Base-by-base conservation (phyloP, 2,329 filamentous ascomycete species). In the Fusarium sp. region DNA sequence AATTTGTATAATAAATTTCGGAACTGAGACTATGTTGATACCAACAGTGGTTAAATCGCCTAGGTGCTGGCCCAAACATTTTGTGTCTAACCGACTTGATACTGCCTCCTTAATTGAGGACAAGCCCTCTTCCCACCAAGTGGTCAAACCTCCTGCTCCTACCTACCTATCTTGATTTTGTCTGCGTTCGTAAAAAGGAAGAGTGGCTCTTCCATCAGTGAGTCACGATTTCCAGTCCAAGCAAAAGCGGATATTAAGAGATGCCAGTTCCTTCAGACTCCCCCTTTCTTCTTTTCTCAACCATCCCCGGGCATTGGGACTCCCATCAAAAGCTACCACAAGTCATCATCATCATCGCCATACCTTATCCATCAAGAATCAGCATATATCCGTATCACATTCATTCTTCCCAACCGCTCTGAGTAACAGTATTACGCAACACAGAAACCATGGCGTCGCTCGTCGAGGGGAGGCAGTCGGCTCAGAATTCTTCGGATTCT, bases 341-440 rank as follows among this genome's bases (percentile, higher is more conserved):
- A 36, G 18, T 26, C 13, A 43, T 43, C 22, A 8, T 13, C 6
- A 31, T 42, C 50, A 22, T 45, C 50, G 46, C 26, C 31, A 17
- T 36, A 34, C 18, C 31, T 26, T 20, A 46, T 34, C 40, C 28
- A 17, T 31, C 42, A 26, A 48, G 42, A 38, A 49, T 55, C 22
- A 28, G 11, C 17, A 22, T 17, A 26, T 26, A 3, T 2, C 9
- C 15, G 17, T 10, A 28, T 9, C 13, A 33, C 33, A 28, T 14
- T 49, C 18, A 39, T 15, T 22, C 20, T 17, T 28, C 17, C 17
- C 33, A 49, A 33, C 13, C 33, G 52, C 52, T 55, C 49, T 39
- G 52, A 48, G 52, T 42, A 38, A 38, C 34, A 20, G 28, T 43
- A 55, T 18, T 11, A 38, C 22, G 22, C 52, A 55, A 15, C 43